A percentile compares a stretch with the other conserved stretches of the same genome.
Conservation (phyloP, 1,284 basidiomycete genomes). For the Agaricales sp. region DNA sequence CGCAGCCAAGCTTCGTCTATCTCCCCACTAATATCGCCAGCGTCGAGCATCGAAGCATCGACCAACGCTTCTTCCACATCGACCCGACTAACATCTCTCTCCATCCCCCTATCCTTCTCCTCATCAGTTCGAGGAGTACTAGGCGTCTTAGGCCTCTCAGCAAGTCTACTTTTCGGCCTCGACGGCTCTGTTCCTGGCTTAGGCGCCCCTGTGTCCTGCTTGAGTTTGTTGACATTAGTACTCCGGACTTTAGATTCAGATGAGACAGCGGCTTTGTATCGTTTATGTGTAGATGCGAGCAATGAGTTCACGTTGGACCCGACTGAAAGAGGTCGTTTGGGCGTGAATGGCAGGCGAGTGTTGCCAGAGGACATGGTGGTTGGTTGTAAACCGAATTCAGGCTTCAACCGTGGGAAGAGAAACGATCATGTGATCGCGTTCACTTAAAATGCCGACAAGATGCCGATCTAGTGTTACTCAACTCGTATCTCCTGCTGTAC, state of each 20-base stretch:
- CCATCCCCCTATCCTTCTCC: constrained; percentile 57
- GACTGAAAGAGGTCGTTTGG: neutral
- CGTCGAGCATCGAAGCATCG: constrained; percentile 61
- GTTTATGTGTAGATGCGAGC: constrained; percentile 46
- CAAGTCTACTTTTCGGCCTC: constrained; percentile 24
- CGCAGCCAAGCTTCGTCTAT: constrained; percentile 44
- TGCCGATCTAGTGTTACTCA: no score
- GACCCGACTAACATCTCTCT: constrained; percentile 32
- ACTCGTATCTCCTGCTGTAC: no score
- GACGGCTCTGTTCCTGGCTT: constrained; percentile 46
- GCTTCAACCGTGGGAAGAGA: neutral
- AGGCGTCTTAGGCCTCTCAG: constrained; percentile 40
- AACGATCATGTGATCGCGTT: neutral
- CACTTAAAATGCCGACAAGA: no score
- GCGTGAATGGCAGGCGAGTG: neutral
- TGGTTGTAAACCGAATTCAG: neutral
- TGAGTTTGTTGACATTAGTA: constrained; percentile 22
- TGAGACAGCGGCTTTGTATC: constrained; percentile 57
- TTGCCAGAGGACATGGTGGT: neutral
- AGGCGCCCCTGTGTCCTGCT: constrained; percentile 22
- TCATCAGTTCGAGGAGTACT: constrained; percentile 33
- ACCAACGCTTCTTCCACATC: constrained; percentile 70
- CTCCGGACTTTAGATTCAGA: constrained; percentile 42
- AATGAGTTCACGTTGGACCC: constrained; percentile 12
- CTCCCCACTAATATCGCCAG: constrained; percentile 54